Conservation (phyloP, 176 grass and related monocot species). For the Coix lacrymajobi region DNA sequence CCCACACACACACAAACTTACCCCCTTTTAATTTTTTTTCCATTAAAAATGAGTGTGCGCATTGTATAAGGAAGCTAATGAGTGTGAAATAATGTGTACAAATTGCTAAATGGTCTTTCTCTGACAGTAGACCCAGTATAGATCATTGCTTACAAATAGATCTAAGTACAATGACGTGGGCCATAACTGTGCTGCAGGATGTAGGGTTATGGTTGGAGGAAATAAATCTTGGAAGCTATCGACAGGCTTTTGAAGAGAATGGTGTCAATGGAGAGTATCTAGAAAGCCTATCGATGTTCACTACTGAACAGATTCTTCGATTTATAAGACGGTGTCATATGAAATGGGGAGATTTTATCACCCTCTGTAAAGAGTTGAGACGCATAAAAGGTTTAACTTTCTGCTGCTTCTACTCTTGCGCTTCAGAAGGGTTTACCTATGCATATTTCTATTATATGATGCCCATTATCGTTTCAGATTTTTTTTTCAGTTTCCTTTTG, state of each 20-base stretch:
- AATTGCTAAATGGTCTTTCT: not conserved
- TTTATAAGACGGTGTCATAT: conserved; percentile 92
- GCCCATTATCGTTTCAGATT: not conserved
- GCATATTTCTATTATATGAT: not conserved
- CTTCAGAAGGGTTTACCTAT: not conserved
- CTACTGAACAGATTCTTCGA: conserved; percentile 89
- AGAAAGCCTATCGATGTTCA: conserved; percentile 84
- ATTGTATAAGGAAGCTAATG: conserved; percentile 1
- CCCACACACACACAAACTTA: not conserved
- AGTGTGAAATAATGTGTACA: not conserved
- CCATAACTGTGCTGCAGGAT: conserved; percentile 53
- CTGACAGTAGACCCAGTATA: not conserved
- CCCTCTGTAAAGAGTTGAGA: conserved; percentile 84
- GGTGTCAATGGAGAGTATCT: conserved; percentile 82
- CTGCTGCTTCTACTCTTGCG: not conserved
- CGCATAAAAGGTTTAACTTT: conserved; percentile 81
- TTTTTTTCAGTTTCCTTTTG: not conserved
- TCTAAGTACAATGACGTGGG: not conserved
- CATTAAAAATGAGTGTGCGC: not conserved
- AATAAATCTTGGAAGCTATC: conserved; percentile 80
- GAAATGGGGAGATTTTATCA: conserved; percentile 96
- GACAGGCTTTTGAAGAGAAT: conserved; percentile 76
- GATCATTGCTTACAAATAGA: not conserved
- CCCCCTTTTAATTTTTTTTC: not conserved
- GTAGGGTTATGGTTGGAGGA: conserved; percentile 93